Base-by-base conservation (phyloP, 2,329 filamentous ascomycete genomes). In the Ophiocordyceps polyrhachis-furcata region DNA sequence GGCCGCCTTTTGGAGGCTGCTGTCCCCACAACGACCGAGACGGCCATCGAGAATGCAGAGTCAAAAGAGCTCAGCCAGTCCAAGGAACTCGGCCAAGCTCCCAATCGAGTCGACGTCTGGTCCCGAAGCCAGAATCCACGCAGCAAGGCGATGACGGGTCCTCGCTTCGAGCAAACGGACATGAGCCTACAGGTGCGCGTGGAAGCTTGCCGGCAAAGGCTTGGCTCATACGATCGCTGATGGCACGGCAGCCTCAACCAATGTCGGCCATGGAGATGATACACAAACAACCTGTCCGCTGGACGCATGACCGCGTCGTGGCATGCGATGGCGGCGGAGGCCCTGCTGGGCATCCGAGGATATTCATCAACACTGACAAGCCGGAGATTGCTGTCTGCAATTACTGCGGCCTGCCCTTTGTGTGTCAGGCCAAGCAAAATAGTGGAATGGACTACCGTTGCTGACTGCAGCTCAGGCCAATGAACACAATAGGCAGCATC, bases 351-450 rank as follows among this genome's bases (percentile, higher is more conserved):
- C 91, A 98, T 63, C 91, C 91, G 43, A 76, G 77, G 58, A 82
- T 98, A 66, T 98, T 87, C 63, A 98, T 98, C 75, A 98, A 98
- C 67, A 81, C 83, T 52, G 91, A 98, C 67, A 96, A 95, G 73
- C 84, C 91, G 40, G 80, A 96, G 70, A 94, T 98, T 56, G 76
- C 77, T 64, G 70, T 71, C 60, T 98, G 91, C 71, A 81, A 74
- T 58, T 98, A 98, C 70, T 98, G 91, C 61, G 91, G 91, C 44
- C 62, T 91, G 52, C 91, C 91, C 55, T 98, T 80, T 61, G 91
- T 96, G 74, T 60, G 88, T 65, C 29, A 7, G 11, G 17, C 5
- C 7, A 2, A n/a, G 17, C 14, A 14, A 41, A 28, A 20, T 19
- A 9, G 20, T 31, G 13, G 19, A 5, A 40, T 19, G 23, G 7